Evolutionary conservation across 441 rosid species (phyloP).

Genomic region (Viola pubescens): DNA sequence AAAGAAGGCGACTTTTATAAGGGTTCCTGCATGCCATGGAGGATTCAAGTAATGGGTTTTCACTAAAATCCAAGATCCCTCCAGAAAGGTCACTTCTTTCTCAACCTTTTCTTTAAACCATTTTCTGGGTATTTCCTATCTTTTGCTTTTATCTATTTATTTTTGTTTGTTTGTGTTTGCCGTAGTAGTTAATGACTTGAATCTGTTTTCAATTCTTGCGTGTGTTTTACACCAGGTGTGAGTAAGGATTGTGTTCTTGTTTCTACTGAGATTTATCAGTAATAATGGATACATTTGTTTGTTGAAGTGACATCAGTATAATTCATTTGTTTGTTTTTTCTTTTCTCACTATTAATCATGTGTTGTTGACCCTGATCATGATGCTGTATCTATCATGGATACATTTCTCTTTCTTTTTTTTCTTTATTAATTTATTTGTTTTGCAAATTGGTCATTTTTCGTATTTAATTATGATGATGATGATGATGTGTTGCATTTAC

Average conservation of each 20-base stretch:
- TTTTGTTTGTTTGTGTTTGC: too few relatives aligned
- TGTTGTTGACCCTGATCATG: not conserved
- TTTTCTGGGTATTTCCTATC: too few relatives aligned
- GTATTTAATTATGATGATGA: not conserved
- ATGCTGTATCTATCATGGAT: not conserved
- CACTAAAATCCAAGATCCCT: too few relatives aligned
- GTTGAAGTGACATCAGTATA: conserved; percentile 10
- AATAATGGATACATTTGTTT: conserved; percentile 8
- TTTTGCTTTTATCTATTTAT: too few relatives aligned
- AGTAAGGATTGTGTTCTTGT: conserved; percentile 8
- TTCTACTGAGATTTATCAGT: conserved; percentile 9
- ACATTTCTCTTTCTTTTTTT: not conserved
- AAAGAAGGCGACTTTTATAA: too few relatives aligned
- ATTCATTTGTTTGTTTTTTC: conserved; percentile 13
- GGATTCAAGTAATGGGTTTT: too few relatives aligned
- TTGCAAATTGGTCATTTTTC: not conserved
- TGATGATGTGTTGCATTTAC: conserved; percentile 7
- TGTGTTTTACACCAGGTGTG: conserved; percentile 8
- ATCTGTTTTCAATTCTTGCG: too few relatives aligned
- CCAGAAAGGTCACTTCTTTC: too few relatives aligned
- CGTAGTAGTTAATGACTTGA: too few relatives aligned
- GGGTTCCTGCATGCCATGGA: too few relatives aligned
- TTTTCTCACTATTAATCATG: not conserved
- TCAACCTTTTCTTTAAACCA: too few relatives aligned
- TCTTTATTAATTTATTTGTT: not conserved